Evolutionary conservation across 2,329 filamentous ascomycete genomes (phyloP).

Genomic region (Botrytis elliptica): DNA sequence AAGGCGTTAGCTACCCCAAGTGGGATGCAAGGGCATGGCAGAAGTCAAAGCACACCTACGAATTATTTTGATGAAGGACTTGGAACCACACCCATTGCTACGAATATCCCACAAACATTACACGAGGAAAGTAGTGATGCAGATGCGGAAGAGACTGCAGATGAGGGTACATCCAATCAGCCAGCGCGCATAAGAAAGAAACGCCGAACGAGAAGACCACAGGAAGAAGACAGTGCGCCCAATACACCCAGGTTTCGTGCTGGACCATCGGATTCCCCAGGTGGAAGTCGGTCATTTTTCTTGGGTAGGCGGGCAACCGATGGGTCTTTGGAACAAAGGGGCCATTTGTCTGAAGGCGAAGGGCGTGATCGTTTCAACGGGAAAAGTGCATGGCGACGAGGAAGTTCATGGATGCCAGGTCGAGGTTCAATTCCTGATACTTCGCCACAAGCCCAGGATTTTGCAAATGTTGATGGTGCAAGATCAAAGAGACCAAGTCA

Average conservation of each 20-base stretch:
- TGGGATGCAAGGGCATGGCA: constrained; percentile 45
- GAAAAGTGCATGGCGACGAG: constrained; percentile 56
- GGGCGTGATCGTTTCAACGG: constrained; percentile 61
- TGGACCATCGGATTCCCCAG: constrained; percentile 34
- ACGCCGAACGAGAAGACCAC: constrained; percentile 59
- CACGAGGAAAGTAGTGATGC: constrained; percentile 67
- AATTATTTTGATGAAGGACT: constrained; percentile 39
- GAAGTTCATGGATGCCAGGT: constrained; percentile 50
- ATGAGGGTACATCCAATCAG: constrained; percentile 60
- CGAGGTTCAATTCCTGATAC: constrained; percentile 49
- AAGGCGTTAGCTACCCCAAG: constrained; percentile 65
- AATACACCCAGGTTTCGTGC: constrained; percentile 54
- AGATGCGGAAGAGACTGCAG: constrained; percentile 83
- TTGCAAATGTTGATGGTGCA: constrained; percentile 45
- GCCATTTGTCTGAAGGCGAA: constrained; percentile 73
- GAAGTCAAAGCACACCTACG: constrained; percentile 43
- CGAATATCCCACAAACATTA: constrained; percentile 52
- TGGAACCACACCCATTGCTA: constrained; percentile 48
- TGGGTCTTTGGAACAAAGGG: constrained; percentile 55
- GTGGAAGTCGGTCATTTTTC: constrained; percentile 40
- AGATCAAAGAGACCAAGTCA: constrained; percentile 60
- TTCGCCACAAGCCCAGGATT: constrained; percentile 47
- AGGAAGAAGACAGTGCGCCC: constrained; percentile 56
- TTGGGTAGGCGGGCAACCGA: constrained; percentile 65
- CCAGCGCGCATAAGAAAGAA: constrained; percentile 58